Base-by-base conservation (phyloP, 2,329 filamentous ascomycete species). In the Boeremia lycopersici region DNA sequence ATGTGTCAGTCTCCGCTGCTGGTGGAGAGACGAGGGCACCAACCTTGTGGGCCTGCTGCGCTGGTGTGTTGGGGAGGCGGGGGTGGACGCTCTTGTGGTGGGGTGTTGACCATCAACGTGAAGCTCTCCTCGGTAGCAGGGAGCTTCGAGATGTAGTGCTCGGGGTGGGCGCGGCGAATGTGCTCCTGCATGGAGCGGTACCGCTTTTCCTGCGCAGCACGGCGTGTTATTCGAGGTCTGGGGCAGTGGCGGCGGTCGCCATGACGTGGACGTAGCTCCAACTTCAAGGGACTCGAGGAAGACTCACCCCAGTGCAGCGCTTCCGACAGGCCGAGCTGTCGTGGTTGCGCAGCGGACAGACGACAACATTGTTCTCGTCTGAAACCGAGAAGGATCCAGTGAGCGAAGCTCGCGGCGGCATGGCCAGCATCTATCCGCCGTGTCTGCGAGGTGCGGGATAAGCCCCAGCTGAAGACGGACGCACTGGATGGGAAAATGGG, bases 101-200 rank as follows among this genome's bases (percentile, higher is more conserved):
- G 89, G 63, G 91, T 92, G 76, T 87, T 96, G 76, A 98, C 91
- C 95, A 98, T 98, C 75, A 96, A 83, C 71, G 90, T 82, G 78
- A 99, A 97, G 86, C 92, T 97, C 79, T 98, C 64, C 77, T 97
- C 93, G 67, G 93, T 99, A 43, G 95, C 95, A 64, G 95, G 93
- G 68, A 98, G 89, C 84, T 98, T 97, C 44, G 95, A 88, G 68
- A 99, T 96, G 79, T 98, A 98, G 76, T 97, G 89, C 76, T 96
- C 92, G 58, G 93, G 93, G 76, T 99, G 95, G 65, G 95, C 93
- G 76, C 95, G 89, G 70, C 95, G 91, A 71, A 99, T 98, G 74
- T 99, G 95, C 84, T 99, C 95, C 79, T 98, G 95, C 91, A 99
- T 98, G 61, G 93, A 98, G 76, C 95, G 92, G 80, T 93, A 99